Evolutionary conservation across 257 asterid genomes (phyloP).

Genomic region (Voacanga thouarsii): DNA sequence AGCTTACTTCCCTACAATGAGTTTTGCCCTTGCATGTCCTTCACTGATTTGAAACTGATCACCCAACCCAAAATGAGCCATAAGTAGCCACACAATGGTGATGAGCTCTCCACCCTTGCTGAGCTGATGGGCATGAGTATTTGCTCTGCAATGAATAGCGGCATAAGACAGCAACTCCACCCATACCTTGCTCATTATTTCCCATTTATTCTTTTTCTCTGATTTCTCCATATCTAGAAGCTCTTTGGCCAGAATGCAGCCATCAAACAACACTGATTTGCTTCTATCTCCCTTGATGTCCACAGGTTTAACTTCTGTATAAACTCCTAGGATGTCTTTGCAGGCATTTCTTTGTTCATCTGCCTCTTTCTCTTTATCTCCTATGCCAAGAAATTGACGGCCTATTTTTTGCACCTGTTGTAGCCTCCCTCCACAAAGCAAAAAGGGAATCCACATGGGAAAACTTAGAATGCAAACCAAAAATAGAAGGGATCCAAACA

Average conservation of each 20-base stretch:
- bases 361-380: background rate
- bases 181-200: slow-evolving; percentile 41
- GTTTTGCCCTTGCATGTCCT: slow-evolving; percentile 34
- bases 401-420: background rate
- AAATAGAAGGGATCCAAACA: background rate
- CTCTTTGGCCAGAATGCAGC: slow-evolving; percentile 41
- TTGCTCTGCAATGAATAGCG: slow-evolving; percentile 32
- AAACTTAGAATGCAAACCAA: slow-evolving; percentile 11
- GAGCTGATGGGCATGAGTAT: slow-evolving; percentile 33
- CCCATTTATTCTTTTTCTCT: slow-evolving; percentile 27
- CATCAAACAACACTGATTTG: slow-evolving; percentile 53
- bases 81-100: slow-evolving; percentile 40
- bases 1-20: slow-evolving; percentile 26
- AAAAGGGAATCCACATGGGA: slow-evolving; percentile 4
- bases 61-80: slow-evolving; percentile 47
- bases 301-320: slow-evolving; percentile 42
- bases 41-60: slow-evolving; percentile 29
- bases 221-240: slow-evolving; percentile 11
- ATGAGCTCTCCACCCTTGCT: slow-evolving; percentile 42
- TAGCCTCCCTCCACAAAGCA: background rate
- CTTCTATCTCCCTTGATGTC: slow-evolving; percentile 47
- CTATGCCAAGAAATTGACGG: background rate
- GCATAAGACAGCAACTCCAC: slow-evolving; percentile 40
- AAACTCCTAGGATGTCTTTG: slow-evolving; percentile 10
- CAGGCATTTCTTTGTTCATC: slow-evolving; percentile 21